A percentile compares a stretch with the other conserved stretches of the same genome.
Conservation (phyloP, 768 basidiomycete species). For the Auriscalpium orientale region DNA sequence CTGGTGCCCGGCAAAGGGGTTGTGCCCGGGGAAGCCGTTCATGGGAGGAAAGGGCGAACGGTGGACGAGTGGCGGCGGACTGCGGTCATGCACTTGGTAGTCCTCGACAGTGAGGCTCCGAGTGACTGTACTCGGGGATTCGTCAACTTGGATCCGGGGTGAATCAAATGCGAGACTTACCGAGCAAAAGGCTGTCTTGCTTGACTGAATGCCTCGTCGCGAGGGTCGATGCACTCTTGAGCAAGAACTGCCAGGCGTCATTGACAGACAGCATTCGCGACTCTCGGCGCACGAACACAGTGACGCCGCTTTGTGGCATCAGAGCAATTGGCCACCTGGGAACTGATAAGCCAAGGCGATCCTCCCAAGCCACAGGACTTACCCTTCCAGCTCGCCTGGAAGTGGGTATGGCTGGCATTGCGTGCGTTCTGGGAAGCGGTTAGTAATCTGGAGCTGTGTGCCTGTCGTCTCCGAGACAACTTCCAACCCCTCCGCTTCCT, state of each 20-base stretch:
- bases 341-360: background rate
- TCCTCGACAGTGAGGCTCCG: slow-evolving; percentile 5
- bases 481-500: background rate
- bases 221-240: slow-evolving; percentile 3
- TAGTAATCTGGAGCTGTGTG: slow-evolving; percentile 3
- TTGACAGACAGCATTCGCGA: slow-evolving; percentile 6
- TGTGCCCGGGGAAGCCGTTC: background rate
- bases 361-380: background rate
- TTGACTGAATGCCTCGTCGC: slow-evolving; percentile 6
- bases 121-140: slow-evolving; percentile 3
- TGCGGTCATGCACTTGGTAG: slow-evolving; percentile 9
- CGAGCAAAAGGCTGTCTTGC: slow-evolving; percentile 8
- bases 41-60: background rate
- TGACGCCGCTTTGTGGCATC: slow-evolving; percentile 4
- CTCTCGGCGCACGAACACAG: slow-evolving; percentile 7
- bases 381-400: slow-evolving; percentile 7
- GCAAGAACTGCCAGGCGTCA: slow-evolving; percentile 7
- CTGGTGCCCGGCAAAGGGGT: background rate
- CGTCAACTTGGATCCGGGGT: background rate
- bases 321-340: slow-evolving; percentile 9
- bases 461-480: slow-evolving; percentile 5
- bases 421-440: slow-evolving; percentile 5
- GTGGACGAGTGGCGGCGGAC: background rate
- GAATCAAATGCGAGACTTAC: background rate
- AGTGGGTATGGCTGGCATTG: slow-evolving; percentile 2